A percentile compares a stretch with the other conserved stretches of the same genome.
These are phyloP conservation scores for Hypomontagnella submonticulosa DNA, from an alignment of 495 filamentous ascomycete genomes.

Conservation along the genomic window DNA sequence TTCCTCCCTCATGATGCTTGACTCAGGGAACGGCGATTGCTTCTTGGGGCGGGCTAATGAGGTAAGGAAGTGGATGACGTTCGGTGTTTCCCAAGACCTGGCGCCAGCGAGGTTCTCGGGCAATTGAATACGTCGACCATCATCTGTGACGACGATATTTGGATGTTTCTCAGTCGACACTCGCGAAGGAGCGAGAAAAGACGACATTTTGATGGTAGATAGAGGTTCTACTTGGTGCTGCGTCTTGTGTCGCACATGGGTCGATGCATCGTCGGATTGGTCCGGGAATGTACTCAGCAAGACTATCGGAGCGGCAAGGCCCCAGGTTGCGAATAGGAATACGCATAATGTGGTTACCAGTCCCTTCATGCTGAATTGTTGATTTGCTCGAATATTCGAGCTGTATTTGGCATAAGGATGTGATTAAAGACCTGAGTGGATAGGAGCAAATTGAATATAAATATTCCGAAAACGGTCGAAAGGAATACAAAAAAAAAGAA, in stretches of 20 bases:
- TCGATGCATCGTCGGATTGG: conserved; percentile 24
- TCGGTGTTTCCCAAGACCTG: conserved; percentile 38
- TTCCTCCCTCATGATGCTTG: conserved; percentile 46
- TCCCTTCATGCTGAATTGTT: conserved; percentile 35
- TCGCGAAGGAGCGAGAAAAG: conserved; percentile 18
- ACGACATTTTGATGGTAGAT: conserved; percentile 5
- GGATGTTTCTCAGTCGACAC: conserved; percentile 29
- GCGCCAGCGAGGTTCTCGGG: conserved; percentile 38
- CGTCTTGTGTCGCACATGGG: conserved; percentile 18
- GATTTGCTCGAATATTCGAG: conserved; percentile 6
- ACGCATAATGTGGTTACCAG: conserved; percentile 25
- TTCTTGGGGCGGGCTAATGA: conserved; percentile 37
- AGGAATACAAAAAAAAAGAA: not conserved
- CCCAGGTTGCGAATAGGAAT: conserved; percentile 29
- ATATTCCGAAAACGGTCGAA: conserved; percentile 7
- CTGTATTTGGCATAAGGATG: not conserved
- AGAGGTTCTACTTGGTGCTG: conserved; percentile 3
- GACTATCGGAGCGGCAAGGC: conserved; percentile 35
- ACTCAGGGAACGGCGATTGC: conserved; percentile 44
- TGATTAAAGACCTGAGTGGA: conserved; percentile 1
- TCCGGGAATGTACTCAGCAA: conserved; percentile 23
- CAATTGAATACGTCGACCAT: conserved; percentile 35
- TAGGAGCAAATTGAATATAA: conserved; percentile 5
- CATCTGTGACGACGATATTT: conserved; percentile 26
- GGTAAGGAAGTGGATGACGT: conserved; percentile 37